These are phyloP conservation scores for Boehmeria nivea DNA, from an alignment of 306 rosid species.

Conservation along the genomic window DNA sequence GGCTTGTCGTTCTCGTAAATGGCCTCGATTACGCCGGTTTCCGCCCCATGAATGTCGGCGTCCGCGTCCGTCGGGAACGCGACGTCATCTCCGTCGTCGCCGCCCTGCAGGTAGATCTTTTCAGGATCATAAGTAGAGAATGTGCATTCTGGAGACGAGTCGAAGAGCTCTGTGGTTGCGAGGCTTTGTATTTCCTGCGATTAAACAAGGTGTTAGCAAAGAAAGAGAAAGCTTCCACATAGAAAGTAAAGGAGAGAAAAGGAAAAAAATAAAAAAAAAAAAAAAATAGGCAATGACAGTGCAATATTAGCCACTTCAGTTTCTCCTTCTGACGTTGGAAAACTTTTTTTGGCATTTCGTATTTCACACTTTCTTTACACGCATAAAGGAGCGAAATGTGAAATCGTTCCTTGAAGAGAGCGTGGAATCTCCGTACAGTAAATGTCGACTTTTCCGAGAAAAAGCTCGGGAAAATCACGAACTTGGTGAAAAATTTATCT, in stretches of 20 bases:
- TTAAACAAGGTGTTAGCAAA: too few species aligned
- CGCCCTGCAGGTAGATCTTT: background rate
- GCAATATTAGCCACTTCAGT: too few species aligned
- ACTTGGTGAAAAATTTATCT: background rate
- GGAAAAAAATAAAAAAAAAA: too few species aligned
- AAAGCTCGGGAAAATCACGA: background rate
- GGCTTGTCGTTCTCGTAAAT: conserved; percentile 18
- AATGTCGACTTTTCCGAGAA: too few species aligned
- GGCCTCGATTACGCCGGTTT: conserved; percentile 17
- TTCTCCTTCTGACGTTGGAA: background rate
- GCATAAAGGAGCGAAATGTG: too few species aligned
- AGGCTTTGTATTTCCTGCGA: conserved; percentile 15
- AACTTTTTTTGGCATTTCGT: too few species aligned
- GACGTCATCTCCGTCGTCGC: background rate
- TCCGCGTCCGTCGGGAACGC: background rate
- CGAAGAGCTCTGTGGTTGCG: conserved; percentile 14
- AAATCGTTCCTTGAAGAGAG: background rate
- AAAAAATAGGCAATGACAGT: too few species aligned
- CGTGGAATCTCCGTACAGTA: background rate
- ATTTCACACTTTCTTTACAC: too few species aligned
- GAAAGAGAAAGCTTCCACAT: background rate
- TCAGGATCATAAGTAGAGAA: background rate
- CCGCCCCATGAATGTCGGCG: conserved; percentile 1
- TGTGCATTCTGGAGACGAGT: conserved; percentile 8
- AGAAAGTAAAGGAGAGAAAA: background rate